Evolutionary conservation across 176 grass and related monocot genomes (phyloP), one percentile per base, ranked within the genome.

Genomic region (Areca catechu): DNA sequence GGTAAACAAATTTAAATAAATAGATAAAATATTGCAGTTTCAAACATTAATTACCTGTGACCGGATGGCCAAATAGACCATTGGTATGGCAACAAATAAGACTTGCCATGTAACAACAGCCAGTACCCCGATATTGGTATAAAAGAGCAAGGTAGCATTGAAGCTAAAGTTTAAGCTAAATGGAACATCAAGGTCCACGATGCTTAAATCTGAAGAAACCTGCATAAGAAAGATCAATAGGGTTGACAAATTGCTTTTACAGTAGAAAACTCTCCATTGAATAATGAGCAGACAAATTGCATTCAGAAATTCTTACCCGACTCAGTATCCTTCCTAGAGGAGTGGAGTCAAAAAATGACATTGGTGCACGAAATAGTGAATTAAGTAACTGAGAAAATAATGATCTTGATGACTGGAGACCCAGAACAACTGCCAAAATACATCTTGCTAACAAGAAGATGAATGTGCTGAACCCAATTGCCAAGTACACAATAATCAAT

Each of bases 91-190:
- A 34, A 97, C 59, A 60, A 97, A 97, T 58, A 97, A 53, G 70
- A 97, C 83, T 85, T 90, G 75, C 93, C 87, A 97, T 49, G 87
- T 91, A 63, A 97, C 78, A 78, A 85, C 68, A 77, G 87, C 81
- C 57, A 97, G 68, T 50, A 97, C 76, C 17, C 86, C 93, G 37
- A 97, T 61, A 77, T 85, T 97, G 69, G 77, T 79, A 65, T 70
- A 97, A 54, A 69, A 75, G 85, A 80, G 80, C 68, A 97, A 5
- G 53, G 69, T 91, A 56, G 86, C 53, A 67, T 61, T 54, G 28
- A 68, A 7, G 59, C 71, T 83, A 63, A 76, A 82, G 57, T 80
- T 65, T 34, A 97, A 66, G 56, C 21, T 23, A 49, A 97, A 97
- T 51, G 93, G 87, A 77, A 97, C 52, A 73, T 97, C 93, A 70